Evolutionary conservation across 192 early-diverging fungal species (phyloP), one percentile per base, ranked within the genome.

Genomic region (Backusella parvicylindrica): DNA sequence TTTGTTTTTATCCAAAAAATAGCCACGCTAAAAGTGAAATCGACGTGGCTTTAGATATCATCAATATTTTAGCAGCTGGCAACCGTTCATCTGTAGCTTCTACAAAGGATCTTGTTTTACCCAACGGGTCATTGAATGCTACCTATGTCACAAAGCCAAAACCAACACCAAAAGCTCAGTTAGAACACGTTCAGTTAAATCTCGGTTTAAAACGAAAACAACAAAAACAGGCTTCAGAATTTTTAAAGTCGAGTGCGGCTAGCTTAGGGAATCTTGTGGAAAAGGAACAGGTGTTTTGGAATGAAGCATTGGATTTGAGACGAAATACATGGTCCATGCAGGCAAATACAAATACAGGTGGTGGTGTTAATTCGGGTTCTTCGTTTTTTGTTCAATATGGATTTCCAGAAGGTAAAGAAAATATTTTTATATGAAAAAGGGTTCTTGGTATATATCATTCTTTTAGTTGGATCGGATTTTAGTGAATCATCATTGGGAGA

Each of bases 111-210:
- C 43, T 82, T 38, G 81, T 82, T 21, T 32, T 82, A 26, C 81
- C 81, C 31, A 65, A 73, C 6, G 77, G 74, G 6, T 60, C 81
- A n/a, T 30, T 82, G 28, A 74, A 75, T 26, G 77, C 81, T 3
- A 82, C 81, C 3, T 82, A 82, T 71, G 81, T 82, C 3, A 68
- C 81, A 32, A 82, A 78, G 66, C 81, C 81, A 53, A 78, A 75
- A 33, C 38, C 73, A 13, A 76, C 81, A 1, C 21, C 36, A 36
- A 82, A 82, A 32, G 71, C 74, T 21, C 74, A 76, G 36, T 60
- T 79, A 16, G 81, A 82, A 43, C 50, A 64, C 23, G 35, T 71
- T 26, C 76, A 82, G 50, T 38, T 82, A 11, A 75, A 74, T 6
- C 53, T 82, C 5, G 81, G 81, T 23, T 73, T 74, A 16, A 82